Conservation (phyloP, 2,329 filamentous ascomycete genomes). For the Nigrograna mackinnonii region DNA sequence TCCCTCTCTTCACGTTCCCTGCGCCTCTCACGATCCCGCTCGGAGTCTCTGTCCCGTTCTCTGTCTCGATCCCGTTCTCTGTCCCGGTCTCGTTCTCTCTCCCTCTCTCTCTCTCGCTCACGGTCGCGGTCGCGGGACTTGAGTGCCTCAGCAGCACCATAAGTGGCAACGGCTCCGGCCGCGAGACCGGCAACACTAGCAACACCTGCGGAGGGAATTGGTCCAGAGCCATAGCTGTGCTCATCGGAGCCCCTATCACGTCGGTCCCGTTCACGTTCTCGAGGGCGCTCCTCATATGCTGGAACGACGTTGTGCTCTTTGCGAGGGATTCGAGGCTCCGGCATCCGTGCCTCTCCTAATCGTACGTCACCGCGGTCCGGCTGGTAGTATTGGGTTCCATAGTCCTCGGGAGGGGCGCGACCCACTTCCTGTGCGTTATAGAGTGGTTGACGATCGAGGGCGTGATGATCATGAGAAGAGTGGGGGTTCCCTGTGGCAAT, state of each 20-base stretch:
- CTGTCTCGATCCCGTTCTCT: conserved; percentile 40
- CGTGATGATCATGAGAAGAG: conserved; percentile 41
- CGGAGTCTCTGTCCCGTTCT: conserved; percentile 41
- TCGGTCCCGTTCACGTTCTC: conserved; percentile 27
- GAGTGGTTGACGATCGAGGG: conserved; percentile 41
- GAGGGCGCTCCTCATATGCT: conserved; percentile 33
- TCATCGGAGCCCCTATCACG: conserved; percentile 16
- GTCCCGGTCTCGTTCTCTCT: conserved; percentile 49
- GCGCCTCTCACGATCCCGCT: conserved; percentile 30
- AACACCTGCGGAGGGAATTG: too few relatives aligned
- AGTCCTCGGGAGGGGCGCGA: conserved; percentile 20
- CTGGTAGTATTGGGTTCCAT: conserved; percentile 25
- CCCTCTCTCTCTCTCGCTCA: conserved; percentile 31
- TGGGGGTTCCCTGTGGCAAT: conserved; percentile 34
- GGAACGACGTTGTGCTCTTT: conserved; percentile 23
- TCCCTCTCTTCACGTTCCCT: conserved; percentile 11
- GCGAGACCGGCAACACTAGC: conserved; percentile 35
- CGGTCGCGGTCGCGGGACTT: conserved; percentile 36
- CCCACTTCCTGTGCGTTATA: conserved; percentile 20
- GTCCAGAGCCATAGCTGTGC: conserved; percentile 13
- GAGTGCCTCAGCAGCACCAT: conserved; percentile 30
- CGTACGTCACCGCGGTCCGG: conserved; percentile 29
- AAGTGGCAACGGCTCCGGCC: conserved; percentile 31
- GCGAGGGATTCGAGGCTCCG: conserved; percentile 5
- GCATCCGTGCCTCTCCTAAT: conserved; percentile 29